Conservation (phyloP, 148 eudicot genomes). For the Chenopodium album region DNA sequence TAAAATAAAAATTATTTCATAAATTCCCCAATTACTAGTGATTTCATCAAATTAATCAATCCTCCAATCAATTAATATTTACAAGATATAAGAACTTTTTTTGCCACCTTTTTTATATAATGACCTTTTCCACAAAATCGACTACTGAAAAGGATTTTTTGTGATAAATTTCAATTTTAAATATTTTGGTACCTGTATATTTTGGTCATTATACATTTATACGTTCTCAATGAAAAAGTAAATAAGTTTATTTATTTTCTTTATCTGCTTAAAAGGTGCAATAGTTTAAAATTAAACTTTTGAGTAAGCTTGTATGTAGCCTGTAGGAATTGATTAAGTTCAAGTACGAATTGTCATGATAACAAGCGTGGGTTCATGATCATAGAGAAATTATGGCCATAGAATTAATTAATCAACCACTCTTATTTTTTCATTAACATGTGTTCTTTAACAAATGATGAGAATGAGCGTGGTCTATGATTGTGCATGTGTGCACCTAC, state of each 20-base stretch:
- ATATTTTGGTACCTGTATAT: too few relatives aligned
- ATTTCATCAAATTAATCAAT: too few relatives aligned
- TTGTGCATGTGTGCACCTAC: not conserved
- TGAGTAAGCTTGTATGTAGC: not conserved
- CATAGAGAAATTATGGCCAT: not conserved
- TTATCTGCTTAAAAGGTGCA: not conserved
- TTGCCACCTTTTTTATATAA: too few relatives aligned
- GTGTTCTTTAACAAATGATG: not conserved
- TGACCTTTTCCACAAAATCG: too few relatives aligned
- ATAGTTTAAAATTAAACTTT: not conserved
- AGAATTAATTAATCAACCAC: not conserved
- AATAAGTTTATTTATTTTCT: not conserved
- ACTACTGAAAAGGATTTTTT: too few relatives aligned
- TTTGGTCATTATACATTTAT: too few relatives aligned
- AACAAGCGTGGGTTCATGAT: conserved; percentile 18
- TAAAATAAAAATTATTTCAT: too few relatives aligned
- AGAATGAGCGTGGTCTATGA: not conserved
- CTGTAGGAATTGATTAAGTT: not conserved
- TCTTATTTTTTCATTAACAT: not conserved
- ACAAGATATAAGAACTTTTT: too few relatives aligned
- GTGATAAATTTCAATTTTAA: too few relatives aligned
- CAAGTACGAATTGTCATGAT: not conserved
- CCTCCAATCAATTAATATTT: too few relatives aligned
- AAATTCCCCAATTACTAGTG: too few relatives aligned
- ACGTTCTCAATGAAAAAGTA: too few relatives aligned